Evolutionary conservation across 2,329 filamentous ascomycete genomes (phyloP).

Genomic region (Fusarium hostae): DNA sequence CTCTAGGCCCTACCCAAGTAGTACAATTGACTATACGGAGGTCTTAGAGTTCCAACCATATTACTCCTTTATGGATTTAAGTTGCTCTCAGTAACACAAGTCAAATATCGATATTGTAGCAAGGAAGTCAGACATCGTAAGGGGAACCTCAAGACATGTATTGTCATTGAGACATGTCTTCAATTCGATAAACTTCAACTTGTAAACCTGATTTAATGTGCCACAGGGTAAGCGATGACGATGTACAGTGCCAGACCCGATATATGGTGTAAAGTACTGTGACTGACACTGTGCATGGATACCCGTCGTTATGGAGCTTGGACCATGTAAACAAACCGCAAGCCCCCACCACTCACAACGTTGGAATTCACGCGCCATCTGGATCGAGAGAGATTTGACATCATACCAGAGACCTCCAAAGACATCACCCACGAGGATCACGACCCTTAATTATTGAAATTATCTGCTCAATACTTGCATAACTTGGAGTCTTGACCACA

Average conservation of each 20-base stretch:
- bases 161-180: not conserved
- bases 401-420: constrained; percentile 44
- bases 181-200: not conserved
- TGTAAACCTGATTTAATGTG: not conserved
- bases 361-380: constrained; percentile 39
- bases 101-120: too few relatives aligned
- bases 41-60: not conserved
- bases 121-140: not conserved
- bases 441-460: constrained; percentile 40
- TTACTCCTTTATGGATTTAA: not conserved
- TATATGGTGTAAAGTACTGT: not conserved
- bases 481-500: constrained; percentile 18
- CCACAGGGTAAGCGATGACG: constrained; percentile 3
- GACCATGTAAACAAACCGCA: constrained; percentile 46
- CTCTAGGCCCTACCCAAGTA: too few relatives aligned
- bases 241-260: not conserved
- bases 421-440: constrained; percentile 39
- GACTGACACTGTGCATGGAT: constrained; percentile 12
- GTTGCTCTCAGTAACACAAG: not conserved
- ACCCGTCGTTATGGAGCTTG: constrained; percentile 42
- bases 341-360: constrained; percentile 37
- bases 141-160: not conserved
- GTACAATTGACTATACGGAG: not conserved
- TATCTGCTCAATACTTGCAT: constrained; percentile 33
- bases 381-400: constrained; percentile 41